Conservation (phyloP, 306 rosid genomes). For the Hippophae gyantsensis region DNA sequence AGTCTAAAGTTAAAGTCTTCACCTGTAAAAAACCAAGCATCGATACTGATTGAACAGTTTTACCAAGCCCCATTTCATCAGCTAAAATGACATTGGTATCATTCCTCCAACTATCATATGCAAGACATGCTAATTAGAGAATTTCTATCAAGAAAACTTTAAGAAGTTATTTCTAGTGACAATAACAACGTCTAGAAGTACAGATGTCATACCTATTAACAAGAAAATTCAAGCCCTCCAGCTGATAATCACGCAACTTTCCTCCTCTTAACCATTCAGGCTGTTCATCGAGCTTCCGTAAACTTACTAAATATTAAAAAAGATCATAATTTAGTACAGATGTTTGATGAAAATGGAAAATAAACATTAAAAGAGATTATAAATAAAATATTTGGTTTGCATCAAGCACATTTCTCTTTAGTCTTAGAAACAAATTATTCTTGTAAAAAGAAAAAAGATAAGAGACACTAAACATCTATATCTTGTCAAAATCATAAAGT, state of each 20-base stretch:
- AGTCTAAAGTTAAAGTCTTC: conserved; percentile 9
- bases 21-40: conserved; percentile 99
- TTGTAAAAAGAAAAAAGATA: too few species aligned
- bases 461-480: too few species aligned
- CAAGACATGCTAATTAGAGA: conserved; percentile 26
- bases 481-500: too few species aligned
- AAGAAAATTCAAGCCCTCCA: conserved; percentile 98
- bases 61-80: conserved; percentile 99
- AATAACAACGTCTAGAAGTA: conserved; percentile 3
- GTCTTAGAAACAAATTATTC: too few species aligned
- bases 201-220: conserved; percentile 65
- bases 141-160: conserved; percentile 8
- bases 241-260: conserved; percentile 98
- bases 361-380: too few species aligned
- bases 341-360: too few species aligned
- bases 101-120: conserved; percentile 84
- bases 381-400: too few species aligned
- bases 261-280: conserved; percentile 99
- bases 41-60: conserved; percentile 96
- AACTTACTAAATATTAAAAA: conserved; percentile 57
- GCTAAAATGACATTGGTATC: conserved; percentile 99
- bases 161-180: not conserved
- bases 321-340: not conserved
- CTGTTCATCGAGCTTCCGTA: conserved; percentile 95
- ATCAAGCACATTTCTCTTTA: too few species aligned